These are phyloP conservation scores for Paraleonurus japonicus DNA, from an alignment of 257 asterid genomes.

Conservation along the genomic window DNA sequence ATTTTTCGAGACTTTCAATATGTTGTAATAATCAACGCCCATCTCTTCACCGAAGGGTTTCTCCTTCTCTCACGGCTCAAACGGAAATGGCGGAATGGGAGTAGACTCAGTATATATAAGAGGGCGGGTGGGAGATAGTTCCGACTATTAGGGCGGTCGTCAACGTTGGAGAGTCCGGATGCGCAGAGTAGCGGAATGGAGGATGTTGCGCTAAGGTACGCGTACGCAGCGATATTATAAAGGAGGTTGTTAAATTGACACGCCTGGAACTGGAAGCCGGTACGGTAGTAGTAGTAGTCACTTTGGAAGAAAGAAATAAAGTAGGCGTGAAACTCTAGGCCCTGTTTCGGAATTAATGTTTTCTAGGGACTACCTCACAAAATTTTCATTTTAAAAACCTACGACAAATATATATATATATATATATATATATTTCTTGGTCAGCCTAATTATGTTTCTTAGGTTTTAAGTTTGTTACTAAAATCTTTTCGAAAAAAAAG, in stretches of 20 bases:
- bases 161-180: conserved; percentile 25
- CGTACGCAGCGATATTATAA: conserved; percentile 44
- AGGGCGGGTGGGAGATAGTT: neutral
- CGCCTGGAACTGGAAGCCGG: conserved; percentile 16
- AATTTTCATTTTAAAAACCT: too few species aligned
- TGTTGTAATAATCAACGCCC: conserved; percentile 83
- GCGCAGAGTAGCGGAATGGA: conserved; percentile 52
- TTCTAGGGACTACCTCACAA: neutral
- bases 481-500: too few species aligned
- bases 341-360: conserved; percentile 38
- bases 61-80: conserved; percentile 7
- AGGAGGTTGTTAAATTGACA: conserved; percentile 33
- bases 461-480: neutral
- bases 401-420: too few species aligned
- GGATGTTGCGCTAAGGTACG: conserved; percentile 49
- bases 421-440: neutral
- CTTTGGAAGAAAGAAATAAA: neutral
- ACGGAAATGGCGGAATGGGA: neutral
- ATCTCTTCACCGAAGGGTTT: conserved; percentile 29
- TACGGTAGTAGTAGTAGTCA: neutral
- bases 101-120: neutral
- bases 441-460: neutral
- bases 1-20: conserved; percentile 57
- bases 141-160: conserved; percentile 42
- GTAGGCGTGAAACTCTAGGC: conserved; percentile 37